Conservation (phyloP, 2,329 filamentous ascomycete genomes). For the Fusarium sp. region DNA sequence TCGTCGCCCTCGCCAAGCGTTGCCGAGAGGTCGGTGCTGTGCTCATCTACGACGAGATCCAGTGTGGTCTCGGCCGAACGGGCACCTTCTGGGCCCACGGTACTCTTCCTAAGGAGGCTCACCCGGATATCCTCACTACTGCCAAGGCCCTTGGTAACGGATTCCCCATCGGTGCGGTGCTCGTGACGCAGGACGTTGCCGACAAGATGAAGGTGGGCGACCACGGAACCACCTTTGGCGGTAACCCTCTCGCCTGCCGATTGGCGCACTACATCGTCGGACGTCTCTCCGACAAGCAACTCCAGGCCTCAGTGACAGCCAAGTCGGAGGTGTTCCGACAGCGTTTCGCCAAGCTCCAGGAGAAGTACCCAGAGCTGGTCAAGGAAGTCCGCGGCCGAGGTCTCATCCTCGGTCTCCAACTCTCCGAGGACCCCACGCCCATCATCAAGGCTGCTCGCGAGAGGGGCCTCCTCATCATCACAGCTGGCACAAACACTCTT, state of each 20-base stretch:
- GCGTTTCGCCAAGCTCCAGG: constrained; percentile 61
- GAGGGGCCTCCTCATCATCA: constrained; percentile 89
- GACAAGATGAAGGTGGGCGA: constrained; percentile 71
- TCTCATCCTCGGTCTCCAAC: constrained; percentile 87
- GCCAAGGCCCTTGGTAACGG: constrained; percentile 98
- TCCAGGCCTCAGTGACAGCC: constrained; percentile 76
- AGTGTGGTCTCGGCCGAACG: constrained; percentile 90
- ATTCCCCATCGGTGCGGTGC: constrained; percentile 86
- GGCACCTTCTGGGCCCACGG: constrained; percentile 92
- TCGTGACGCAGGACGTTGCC: constrained; percentile 55
- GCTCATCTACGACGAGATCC: constrained; percentile 96
- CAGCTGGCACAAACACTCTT: constrained; percentile 90
- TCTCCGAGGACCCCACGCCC: constrained; percentile 76
- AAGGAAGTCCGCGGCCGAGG: constrained; percentile 85
- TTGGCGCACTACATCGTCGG: constrained; percentile 88
- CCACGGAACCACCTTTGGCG: constrained; percentile 94
- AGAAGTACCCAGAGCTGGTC: constrained; percentile 74
- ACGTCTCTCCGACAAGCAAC: constrained; percentile 75
- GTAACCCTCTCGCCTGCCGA: constrained; percentile 87
- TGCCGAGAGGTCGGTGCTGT: constrained; percentile 90
- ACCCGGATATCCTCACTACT: constrained; percentile 93
- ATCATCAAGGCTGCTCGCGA: constrained; percentile 90
- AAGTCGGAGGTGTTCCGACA: constrained; percentile 69
- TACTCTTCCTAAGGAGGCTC: constrained; percentile 78
- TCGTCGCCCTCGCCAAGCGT: constrained; percentile 83